phyloP scores from a whole-genome alignment of 345 rosid species.

The Lepidium sativum region DNA sequence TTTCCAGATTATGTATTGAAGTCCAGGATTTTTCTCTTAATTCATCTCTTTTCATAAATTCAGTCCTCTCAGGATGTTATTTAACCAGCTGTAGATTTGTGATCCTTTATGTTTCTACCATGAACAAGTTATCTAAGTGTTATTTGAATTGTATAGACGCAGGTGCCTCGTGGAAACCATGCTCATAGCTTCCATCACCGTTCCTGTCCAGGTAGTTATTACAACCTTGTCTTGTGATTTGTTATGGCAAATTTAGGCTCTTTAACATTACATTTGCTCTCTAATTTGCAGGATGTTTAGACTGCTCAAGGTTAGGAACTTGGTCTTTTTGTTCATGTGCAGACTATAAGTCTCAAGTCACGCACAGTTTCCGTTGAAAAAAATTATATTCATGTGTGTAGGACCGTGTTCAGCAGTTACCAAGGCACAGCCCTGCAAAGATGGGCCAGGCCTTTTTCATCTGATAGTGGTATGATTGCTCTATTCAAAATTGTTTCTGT shows the following conservation, averaged over 20 bases:
- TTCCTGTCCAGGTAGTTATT: constrained; percentile 39
- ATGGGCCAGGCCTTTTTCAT: constrained; percentile 54
- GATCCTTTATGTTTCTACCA: not conserved
- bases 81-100: not conserved
- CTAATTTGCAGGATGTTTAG: constrained; percentile 35
- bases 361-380: not conserved
- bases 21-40: not conserved
- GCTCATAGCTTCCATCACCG: constrained; percentile 39
- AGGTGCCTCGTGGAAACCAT: constrained; percentile 36
- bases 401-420: constrained; percentile 24
- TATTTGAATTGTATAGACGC: constrained; percentile 31
- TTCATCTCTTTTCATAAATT: not conserved
- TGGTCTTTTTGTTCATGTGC: not conserved
- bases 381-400: not conserved
- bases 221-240: not conserved
- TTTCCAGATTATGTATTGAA: not conserved
- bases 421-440: constrained; percentile 29
- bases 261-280: not conserved
- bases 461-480: constrained; percentile 49
- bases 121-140: not conserved
- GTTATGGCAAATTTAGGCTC: not conserved
- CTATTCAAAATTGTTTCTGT: not conserved
- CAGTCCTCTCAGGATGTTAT: not conserved
- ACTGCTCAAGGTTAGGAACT: constrained; percentile 25
- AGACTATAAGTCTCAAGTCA: not conserved